Evolutionary conservation across 2,329 filamentous ascomycete species (phyloP).

Genomic region (Sclerotinia subarctica): DNA sequence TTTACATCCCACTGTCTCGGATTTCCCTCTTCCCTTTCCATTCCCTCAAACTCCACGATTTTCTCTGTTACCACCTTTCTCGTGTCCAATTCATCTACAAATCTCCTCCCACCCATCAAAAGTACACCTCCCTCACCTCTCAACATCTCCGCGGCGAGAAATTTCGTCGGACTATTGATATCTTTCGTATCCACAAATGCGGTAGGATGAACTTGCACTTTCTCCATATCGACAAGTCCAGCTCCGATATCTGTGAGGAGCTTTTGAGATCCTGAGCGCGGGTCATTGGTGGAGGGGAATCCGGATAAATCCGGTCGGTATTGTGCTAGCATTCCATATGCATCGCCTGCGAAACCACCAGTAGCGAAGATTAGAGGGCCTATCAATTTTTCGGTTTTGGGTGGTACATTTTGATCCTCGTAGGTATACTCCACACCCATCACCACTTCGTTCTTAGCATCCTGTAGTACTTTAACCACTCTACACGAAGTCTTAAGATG

Average conservation of each 20-base stretch:
- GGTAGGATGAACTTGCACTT: constrained; percentile 63
- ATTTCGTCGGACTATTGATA: constrained; percentile 50
- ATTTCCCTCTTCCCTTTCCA: constrained; percentile 24
- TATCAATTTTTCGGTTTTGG: constrained; percentile 39
- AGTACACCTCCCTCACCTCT: constrained; percentile 61
- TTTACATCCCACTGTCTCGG: constrained; percentile 56
- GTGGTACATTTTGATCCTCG: constrained; percentile 28
- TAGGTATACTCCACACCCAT: constrained; percentile 51
- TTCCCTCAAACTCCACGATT: constrained; percentile 44
- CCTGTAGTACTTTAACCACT: constrained; percentile 50
- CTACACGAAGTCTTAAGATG: constrained; percentile 50
- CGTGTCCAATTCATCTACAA: constrained; percentile 62
- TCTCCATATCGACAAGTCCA: constrained; percentile 45
- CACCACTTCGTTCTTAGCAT: constrained; percentile 39
- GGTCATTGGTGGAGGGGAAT: constrained; percentile 62
- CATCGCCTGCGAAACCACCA: constrained; percentile 62
- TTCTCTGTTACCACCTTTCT: constrained; percentile 53
- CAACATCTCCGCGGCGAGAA: constrained; percentile 61
- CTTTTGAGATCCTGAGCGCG: constrained; percentile 51
- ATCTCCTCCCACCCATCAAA: constrained; percentile 49
- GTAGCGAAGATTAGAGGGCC: constrained; percentile 59
- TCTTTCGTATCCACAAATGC: constrained; percentile 57
- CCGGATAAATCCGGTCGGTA: constrained; percentile 58
- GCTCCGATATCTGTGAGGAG: constrained; percentile 43
- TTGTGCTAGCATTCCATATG: constrained; percentile 51